A percentile compares a stretch with the other conserved stretches of the same genome.
These are phyloP conservation scores for Fusarium equiseti DNA, from an alignment of 2,329 filamentous ascomycete species.

Conservation along the genomic window DNA sequence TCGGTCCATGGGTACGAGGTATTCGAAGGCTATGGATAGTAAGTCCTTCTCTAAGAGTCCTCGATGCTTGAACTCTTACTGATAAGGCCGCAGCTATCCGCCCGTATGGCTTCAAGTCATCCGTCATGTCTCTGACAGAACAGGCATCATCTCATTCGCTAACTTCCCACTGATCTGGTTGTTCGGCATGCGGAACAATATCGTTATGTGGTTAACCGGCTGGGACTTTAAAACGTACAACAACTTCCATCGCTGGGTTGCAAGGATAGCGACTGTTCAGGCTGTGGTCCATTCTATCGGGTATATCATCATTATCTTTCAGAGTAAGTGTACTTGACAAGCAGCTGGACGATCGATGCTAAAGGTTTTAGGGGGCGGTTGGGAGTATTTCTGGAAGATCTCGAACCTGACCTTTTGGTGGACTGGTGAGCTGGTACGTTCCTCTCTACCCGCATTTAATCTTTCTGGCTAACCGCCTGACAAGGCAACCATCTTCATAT, in stretches of 20 bases:
- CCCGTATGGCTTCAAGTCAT: constrained; percentile 52
- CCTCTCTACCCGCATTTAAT: accelerated
- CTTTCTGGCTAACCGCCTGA: neutral
- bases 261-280: constrained; percentile 70
- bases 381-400: constrained; percentile 49
- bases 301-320: constrained; percentile 60
- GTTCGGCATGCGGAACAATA: constrained; percentile 75
- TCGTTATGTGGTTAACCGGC: constrained; percentile 74
- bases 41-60: neutral
- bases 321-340: neutral
- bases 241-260: constrained; percentile 75
- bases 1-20: constrained; percentile 8
- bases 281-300: constrained; percentile 72
- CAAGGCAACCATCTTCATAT: constrained; percentile 61
- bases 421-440: constrained; percentile 60
- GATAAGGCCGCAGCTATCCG: constrained; percentile 49
- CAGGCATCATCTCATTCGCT: constrained; percentile 72
- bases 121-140: constrained; percentile 72
- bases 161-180: constrained; percentile 75
- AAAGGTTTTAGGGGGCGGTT: constrained; percentile 52
- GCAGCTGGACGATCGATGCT: neutral
- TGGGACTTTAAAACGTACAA: constrained; percentile 78
- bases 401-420: constrained; percentile 62
- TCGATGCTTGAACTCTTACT: neutral
- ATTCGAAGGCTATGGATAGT: constrained; percentile 29